Conservation (phyloP, 1,139 yeast species). For the Yamadazyma jaroonii region DNA sequence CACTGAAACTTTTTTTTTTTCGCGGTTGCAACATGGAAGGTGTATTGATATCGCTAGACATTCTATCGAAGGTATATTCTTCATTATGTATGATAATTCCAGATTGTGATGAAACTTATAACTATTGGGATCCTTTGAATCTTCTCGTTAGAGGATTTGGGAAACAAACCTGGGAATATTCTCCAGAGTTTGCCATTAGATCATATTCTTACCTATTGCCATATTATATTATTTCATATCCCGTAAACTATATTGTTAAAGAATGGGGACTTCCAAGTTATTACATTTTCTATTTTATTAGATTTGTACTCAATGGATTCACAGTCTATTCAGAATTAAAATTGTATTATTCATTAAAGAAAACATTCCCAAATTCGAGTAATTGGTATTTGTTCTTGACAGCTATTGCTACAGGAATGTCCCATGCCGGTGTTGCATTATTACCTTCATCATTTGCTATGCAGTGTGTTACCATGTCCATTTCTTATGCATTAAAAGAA, state of each 20-base stretch:
- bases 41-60: slow-evolving; percentile 13
- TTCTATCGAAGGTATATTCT: slow-evolving; percentile 42
- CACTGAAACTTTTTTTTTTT: too few species aligned
- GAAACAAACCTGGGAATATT: slow-evolving; percentile 94
- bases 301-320: slow-evolving; percentile 52
- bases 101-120: slow-evolving; percentile 85
- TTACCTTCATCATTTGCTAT: slow-evolving; percentile 87
- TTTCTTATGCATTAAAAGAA: slow-evolving; percentile 34
- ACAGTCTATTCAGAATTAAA: slow-evolving; percentile 55
- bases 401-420: slow-evolving; percentile 59
- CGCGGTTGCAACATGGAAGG: slow-evolving; percentile 1
- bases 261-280: slow-evolving; percentile 24
- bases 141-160: slow-evolving; percentile 78
- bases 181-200: slow-evolving; percentile 85
- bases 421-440: slow-evolving; percentile 81
- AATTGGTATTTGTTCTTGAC: slow-evolving; percentile 62
- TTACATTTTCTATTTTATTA: slow-evolving; percentile 49
- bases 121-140: slow-evolving; percentile 93
- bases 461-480: slow-evolving; percentile 60
- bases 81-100: slow-evolving; percentile 64
- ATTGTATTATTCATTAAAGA: slow-evolving; percentile 44
- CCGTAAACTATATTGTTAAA: slow-evolving; percentile 23
- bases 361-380: slow-evolving; percentile 27
- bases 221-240: slow-evolving; percentile 23
- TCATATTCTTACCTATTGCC: slow-evolving; percentile 78